Conservation (phyloP, 805 yeast genomes). For the Saturnispora halmiae region DNA sequence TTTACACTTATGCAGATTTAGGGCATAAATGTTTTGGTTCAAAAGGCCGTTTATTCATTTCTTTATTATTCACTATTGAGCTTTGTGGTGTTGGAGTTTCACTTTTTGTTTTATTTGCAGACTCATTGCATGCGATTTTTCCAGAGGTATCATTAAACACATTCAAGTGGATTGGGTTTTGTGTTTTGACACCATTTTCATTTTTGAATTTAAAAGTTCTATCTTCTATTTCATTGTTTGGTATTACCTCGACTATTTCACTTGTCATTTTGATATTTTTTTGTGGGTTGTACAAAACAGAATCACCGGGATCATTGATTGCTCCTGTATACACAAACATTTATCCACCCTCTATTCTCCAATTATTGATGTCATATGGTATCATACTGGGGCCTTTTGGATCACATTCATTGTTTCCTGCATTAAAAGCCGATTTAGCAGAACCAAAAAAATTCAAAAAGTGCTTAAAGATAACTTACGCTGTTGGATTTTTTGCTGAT, state of each 20-base stretch:
- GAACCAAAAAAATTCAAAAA: constrained; percentile 52
- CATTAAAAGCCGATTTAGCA: constrained; percentile 65
- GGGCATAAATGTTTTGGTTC: constrained; percentile 82
- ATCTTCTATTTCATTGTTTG: constrained; percentile 46
- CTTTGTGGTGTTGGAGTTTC: constrained; percentile 77
- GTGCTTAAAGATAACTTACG: constrained; percentile 47
- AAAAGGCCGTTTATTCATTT: constrained; percentile 62
- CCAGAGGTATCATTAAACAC: constrained; percentile 43
- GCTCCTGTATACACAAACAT: constrained; percentile 36
- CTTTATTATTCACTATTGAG: constrained; percentile 67
- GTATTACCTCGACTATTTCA: constrained; percentile 46
- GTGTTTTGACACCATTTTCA: constrained; percentile 72
- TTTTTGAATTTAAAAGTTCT: constrained; percentile 48
- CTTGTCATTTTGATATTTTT: constrained; percentile 37
- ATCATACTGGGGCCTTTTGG: constrained; percentile 74
- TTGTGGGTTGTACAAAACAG: constrained; percentile 37
- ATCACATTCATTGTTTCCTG: constrained; percentile 79
- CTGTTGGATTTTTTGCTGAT: constrained; percentile 51
- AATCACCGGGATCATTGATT: constrained; percentile 48
- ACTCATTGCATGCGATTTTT: constrained; percentile 64
- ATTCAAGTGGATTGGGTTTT: constrained; percentile 60
- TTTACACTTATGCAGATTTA: constrained; percentile 82
- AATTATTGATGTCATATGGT: constrained; percentile 46
- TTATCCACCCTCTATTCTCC: constrained; percentile 32
- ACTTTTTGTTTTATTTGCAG: constrained; percentile 73